These are phyloP conservation scores for Lentinus brumalis DNA, from an alignment of 768 basidiomycete species.

Conservation along the genomic window DNA sequence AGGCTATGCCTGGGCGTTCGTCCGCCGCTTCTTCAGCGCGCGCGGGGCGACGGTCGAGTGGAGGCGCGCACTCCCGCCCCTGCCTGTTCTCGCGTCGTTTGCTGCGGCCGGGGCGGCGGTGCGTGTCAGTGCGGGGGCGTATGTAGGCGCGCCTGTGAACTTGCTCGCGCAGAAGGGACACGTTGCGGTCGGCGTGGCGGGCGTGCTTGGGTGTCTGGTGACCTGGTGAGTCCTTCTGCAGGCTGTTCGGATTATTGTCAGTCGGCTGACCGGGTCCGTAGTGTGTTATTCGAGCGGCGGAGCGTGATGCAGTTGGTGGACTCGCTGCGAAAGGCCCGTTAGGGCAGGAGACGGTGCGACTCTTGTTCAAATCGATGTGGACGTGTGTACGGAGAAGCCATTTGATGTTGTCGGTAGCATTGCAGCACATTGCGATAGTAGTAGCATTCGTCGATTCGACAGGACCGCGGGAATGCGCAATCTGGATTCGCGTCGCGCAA, in stretches of 20 bases:
- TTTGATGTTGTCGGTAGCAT: no score
- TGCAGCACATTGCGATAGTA: no score
- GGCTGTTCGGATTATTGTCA: neutral
- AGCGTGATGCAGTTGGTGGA: conserved; percentile 18
- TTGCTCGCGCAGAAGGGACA: conserved; percentile 31
- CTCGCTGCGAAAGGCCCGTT: conserved; percentile 16
- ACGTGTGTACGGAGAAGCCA: no score
- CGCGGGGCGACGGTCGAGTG: conserved; percentile 20
- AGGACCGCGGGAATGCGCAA: no score
- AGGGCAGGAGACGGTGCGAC: neutral
- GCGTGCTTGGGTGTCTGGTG: conserved; percentile 24
- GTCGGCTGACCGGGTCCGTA: conserved; percentile 3
- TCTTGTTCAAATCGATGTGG: no score
- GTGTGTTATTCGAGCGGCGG: conserved; percentile 26
- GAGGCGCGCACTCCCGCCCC: conserved; percentile 28
- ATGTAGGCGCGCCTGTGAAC: conserved; percentile 18
- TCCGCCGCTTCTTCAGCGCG: conserved; percentile 46
- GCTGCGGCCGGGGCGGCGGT: conserved; percentile 25
- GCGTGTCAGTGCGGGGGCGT: conserved; percentile 25
- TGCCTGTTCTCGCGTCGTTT: conserved; percentile 28
- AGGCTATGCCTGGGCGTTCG: conserved; percentile 57
- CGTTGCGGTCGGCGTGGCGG: conserved; percentile 27
- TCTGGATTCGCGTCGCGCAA: no score
- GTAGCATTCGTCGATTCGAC: no score
- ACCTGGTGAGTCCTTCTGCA: conserved; percentile 27